Evolutionary conservation across 2,329 filamentous ascomycete species (phyloP), one percentile per base, ranked within the genome.

Genomic region (Mariannaea elegans): DNA sequence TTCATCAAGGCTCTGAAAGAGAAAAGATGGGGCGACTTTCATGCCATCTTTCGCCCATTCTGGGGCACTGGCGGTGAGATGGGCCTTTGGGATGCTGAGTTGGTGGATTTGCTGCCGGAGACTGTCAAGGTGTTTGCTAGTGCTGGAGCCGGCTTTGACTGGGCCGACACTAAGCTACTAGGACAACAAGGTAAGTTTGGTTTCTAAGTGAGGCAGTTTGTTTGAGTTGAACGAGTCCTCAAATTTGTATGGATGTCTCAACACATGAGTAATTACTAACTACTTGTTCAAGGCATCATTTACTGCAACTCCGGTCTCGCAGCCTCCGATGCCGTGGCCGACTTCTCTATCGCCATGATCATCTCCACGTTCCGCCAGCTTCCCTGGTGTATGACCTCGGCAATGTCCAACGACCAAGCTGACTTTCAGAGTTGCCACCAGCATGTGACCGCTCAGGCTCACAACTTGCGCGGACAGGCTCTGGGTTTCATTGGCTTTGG

Each of bases 231-330:
- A n/a, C n/a, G n/a, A n/a, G n/a, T n/a, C n/a, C n/a, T n/a, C n/a
- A n/a, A n/a, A n/a, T n/a, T n/a, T n/a, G n/a, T n/a, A n/a, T n/a
- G 19, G 5, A 24, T 34, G 18, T 9, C 36, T 21, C 18, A 16
- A 8, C 3, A 14, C 13, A 36, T n/a, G 14, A 63, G 3, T 2
- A 49, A 0, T 4, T 3, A 42, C 55, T 69, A 19, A 69, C 34
- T 8, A 2, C 12, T 4, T 7, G 7, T n/a, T 7, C 0, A 48
- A 84, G 84, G 87, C 34, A 84, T 91, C 62, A 76, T 89, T 50
- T 93, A 92, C 76, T 92, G 90, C 80, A 92, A 93, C 76, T 84
- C 87, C 3, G 89, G 89, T 2, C 82, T 87, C 2, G 89, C 90
- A 0, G 89, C 88, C 32, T 88, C 88, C 7, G 90, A 93, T 69